Conservation (phyloP, 257 asterid genomes). For the Linaria vulgaris region DNA sequence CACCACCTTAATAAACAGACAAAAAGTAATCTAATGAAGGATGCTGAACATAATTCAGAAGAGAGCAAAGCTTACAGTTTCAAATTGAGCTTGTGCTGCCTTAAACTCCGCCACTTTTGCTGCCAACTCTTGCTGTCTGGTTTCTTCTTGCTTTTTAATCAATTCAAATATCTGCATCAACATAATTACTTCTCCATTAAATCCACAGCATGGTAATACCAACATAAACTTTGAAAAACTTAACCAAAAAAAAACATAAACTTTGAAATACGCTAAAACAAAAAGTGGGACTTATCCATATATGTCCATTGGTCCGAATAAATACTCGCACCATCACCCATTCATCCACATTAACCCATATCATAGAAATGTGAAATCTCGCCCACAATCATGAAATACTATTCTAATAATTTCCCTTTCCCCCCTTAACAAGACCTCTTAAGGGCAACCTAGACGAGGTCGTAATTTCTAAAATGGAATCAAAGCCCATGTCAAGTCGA, state of each 20-base stretch:
- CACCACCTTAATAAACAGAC: too few relatives aligned
- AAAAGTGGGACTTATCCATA: not conserved
- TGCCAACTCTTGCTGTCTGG: constrained; percentile 53
- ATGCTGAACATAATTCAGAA: not conserved
- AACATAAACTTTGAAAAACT: not conserved
- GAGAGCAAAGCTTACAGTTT: constrained; percentile 52
- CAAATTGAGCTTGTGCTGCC: constrained; percentile 79
- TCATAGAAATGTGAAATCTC: not conserved
- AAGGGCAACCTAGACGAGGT: too few relatives aligned
- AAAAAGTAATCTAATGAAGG: not conserved
- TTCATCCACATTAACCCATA: not conserved
- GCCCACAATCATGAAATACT: not conserved
- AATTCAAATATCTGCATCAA: constrained; percentile 57
- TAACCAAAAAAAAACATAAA: too few relatives aligned
- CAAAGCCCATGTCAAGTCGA: too few relatives aligned
- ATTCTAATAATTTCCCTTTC: too few relatives aligned
- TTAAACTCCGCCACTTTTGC: constrained; percentile 64
- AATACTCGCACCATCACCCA: not conserved
- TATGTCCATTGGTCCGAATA: not conserved
- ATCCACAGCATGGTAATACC: not conserved
- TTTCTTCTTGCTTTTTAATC: constrained; percentile 72
- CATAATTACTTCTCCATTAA: constrained; percentile 15
- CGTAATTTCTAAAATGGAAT: too few relatives aligned
- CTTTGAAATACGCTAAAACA: not conserved
- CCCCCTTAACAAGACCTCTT: too few relatives aligned